Conservation (phyloP, 345 rosid genomes). For the Eucalyptus melliodora region DNA sequence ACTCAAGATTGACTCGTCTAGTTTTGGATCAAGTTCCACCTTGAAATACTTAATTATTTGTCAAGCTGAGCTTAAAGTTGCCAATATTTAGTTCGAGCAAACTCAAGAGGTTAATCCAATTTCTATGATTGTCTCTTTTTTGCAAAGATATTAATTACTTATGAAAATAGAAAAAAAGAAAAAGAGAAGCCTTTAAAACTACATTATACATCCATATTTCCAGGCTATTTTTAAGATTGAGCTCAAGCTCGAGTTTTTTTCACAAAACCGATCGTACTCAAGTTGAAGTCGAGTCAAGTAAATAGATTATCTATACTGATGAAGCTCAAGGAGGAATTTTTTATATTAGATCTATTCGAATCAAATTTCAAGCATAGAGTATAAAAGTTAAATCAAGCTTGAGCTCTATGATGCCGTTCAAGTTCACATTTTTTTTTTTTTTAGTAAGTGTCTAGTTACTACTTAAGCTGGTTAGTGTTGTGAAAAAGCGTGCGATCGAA, state of each 20-base stretch:
- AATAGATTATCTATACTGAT: not conserved
- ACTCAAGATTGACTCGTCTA: not conserved
- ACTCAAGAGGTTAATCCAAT: not conserved
- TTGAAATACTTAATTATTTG: not conserved
- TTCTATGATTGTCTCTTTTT: not conserved
- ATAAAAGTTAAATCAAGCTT: not conserved
- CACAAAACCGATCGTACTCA: not conserved
- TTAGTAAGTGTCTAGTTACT: not conserved
- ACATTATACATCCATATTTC: not conserved
- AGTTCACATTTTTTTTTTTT: not conserved
- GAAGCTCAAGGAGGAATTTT: not conserved
- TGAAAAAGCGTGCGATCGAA: too few species aligned
- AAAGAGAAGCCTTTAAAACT: not conserved
- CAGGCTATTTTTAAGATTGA: not conserved
- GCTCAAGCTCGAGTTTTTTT: not conserved
- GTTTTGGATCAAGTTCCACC: not conserved
- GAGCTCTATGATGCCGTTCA: not conserved
- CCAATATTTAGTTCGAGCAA: not conserved
- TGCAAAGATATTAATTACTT: not conserved
- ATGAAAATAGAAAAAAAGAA: not conserved
- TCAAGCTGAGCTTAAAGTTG: not conserved
- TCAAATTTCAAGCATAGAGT: accelerated
- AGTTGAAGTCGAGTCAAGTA: not conserved
- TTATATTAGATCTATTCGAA: not conserved
- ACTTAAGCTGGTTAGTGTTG: not conserved